Evolutionary conservation across 148 eudicot genomes (phyloP), one percentile per base, ranked within the genome.

Genomic region (Linanthus parryae): DNA sequence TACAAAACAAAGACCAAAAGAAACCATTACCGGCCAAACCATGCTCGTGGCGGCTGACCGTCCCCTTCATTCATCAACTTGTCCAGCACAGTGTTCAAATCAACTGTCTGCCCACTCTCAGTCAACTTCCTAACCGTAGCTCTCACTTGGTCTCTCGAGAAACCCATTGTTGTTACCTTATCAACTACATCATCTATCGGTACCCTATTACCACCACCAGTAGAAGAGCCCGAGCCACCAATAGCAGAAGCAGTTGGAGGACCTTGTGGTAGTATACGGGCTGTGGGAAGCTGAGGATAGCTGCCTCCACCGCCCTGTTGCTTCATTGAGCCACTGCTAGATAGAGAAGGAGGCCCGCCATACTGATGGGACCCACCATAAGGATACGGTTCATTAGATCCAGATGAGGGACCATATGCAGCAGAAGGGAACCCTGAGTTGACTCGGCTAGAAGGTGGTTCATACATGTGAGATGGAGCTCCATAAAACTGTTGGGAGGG

Each of bases 31-130:
- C 89, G 83, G 34, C 83, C 82, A 68, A 76, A 74, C 84, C 85
- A 84, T 39, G 74, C 82, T 60, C 73, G 62, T 9, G 57, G 88
- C 34, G 73, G 83, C 44, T 76, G 88, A 52, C 72, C 70, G 21
- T 77, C 90, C 12, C 90, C 85, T 36, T 80, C 88, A 40, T 78
- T 90, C 97, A 90, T 90, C 74, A 90, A 63, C 69, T 85, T 90
- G 64, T 90, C 97, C 56, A 90, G 62, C 42, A 90, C 97, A n/a
- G 80, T 54, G 59, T 90, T 85, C 67, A 90, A 60, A 61, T 90
- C 97, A 40, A 85, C 95, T 0, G 88, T 52, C 73, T 90, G 95
- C 2, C 95, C 97, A 45, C 78, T 85, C 59, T 90, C 95, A 0
- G 88, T 85, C 62, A 90, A 46, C 61, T 63, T 80, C 17, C 86